phyloP scores from a whole-genome alignment of 1,139 yeast genomes.

The Debaryomyces udenii region DNA sequence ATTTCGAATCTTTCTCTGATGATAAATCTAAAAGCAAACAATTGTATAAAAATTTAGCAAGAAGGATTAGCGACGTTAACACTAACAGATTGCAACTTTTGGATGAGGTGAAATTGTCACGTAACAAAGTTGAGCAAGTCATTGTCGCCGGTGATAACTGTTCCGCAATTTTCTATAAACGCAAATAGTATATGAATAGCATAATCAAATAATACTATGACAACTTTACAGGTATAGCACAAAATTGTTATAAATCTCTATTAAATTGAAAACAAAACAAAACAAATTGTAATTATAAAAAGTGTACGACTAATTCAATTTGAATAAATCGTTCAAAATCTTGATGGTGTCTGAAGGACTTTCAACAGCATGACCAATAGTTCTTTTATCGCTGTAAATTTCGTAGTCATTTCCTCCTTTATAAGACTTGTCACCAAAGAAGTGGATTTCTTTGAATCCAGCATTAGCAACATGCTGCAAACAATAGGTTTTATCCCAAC shows the following conservation, averaged over 20 bases:
- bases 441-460: slow-evolving; percentile 85
- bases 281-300: not conserved
- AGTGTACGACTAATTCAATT: slow-evolving; percentile 28
- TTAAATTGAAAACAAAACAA: slow-evolving; percentile 1
- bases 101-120: slow-evolving; percentile 25
- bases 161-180: slow-evolving; percentile 64
- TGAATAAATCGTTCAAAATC: slow-evolving; percentile 81
- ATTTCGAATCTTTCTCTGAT: slow-evolving; percentile 21
- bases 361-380: slow-evolving; percentile 92
- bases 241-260: slow-evolving; percentile 1
- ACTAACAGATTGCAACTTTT: slow-evolving; percentile 51
- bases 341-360: slow-evolving; percentile 86
- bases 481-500: slow-evolving; percentile 99
- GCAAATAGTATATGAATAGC: slow-evolving; percentile 13
- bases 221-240: not conserved
- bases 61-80: slow-evolving; percentile 36
- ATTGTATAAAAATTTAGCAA: slow-evolving; percentile 27
- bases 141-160: slow-evolving; percentile 64
- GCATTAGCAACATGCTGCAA: slow-evolving; percentile 88
- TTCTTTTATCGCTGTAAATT: slow-evolving; percentile 87
- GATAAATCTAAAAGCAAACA: slow-evolving; percentile 10
- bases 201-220: no score
- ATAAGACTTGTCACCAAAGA: slow-evolving; percentile 97
- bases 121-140: slow-evolving; percentile 50
- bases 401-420: slow-evolving; percentile 99